A percentile compares a stretch with the other conserved stretches of the same genome.
phyloP scores from a whole-genome alignment of 2,329 filamentous ascomycete genomes.

The Talaromyces sp. region DNA sequence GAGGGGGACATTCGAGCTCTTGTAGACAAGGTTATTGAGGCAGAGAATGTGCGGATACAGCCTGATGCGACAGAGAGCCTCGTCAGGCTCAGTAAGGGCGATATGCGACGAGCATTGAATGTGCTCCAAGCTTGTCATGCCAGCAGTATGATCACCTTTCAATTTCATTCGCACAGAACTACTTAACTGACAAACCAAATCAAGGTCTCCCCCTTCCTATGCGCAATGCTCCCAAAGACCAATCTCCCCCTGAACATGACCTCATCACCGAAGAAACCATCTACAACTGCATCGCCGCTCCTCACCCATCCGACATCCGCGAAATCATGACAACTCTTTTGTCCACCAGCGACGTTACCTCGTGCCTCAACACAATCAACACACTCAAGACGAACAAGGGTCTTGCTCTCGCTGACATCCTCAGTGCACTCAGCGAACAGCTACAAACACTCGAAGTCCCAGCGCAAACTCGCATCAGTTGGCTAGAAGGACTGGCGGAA shows the following conservation, averaged over 20 bases:
- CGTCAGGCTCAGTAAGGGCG: slow-evolving; percentile 82
- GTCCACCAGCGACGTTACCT: slow-evolving; percentile 78
- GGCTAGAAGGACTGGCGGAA: slow-evolving; percentile 85
- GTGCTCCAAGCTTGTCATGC: slow-evolving; percentile 96
- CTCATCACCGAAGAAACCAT: slow-evolving; percentile 87
- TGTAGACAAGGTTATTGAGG: slow-evolving; percentile 82
- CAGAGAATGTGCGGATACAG: slow-evolving; percentile 79
- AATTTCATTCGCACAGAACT: slow-evolving; percentile 6
- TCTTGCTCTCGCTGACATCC: slow-evolving; percentile 85
- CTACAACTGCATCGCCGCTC: slow-evolving; percentile 95
- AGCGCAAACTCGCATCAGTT: slow-evolving; percentile 78
- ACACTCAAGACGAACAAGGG: slow-evolving; percentile 80
- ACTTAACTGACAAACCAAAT: not conserved
- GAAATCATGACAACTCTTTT: slow-evolving; percentile 80
- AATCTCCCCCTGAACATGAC: slow-evolving; percentile 61
- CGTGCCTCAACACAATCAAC: slow-evolving; percentile 82
- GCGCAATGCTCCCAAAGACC: slow-evolving; percentile 54
- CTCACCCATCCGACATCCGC: slow-evolving; percentile 80
- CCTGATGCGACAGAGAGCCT: slow-evolving; percentile 75
- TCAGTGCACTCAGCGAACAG: slow-evolving; percentile 80
- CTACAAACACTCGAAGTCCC: slow-evolving; percentile 76
- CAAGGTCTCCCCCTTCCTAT: slow-evolving; percentile 62
- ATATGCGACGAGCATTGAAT: slow-evolving; percentile 92
- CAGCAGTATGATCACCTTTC: slow-evolving; percentile 57
- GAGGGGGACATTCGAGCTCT: slow-evolving; percentile 76